Percentiles rank a stretch among this genome's conserved stretches.
Evolutionary conservation across 2,329 filamentous ascomycete genomes (phyloP).

Genomic region (Clarireedia sp.): DNA sequence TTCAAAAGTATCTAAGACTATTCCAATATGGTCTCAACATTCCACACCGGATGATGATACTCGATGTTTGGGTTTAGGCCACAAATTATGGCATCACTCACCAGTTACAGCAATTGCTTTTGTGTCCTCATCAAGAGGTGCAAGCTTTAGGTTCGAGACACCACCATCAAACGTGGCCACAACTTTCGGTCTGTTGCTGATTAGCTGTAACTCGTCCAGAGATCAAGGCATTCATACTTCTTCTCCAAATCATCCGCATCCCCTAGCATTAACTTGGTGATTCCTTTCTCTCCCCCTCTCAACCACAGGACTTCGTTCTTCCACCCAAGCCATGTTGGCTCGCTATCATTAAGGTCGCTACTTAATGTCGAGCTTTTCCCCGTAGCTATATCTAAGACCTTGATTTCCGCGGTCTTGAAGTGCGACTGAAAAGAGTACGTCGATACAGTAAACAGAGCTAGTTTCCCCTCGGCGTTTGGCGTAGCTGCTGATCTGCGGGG

Average conservation of each 20-base stretch:
- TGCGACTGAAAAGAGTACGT: slow-evolving; percentile 77
- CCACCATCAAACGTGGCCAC: slow-evolving; percentile 42
- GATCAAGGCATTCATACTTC: slow-evolving; percentile 16
- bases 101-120: slow-evolving; percentile 48
- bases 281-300: slow-evolving; percentile 47
- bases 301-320: slow-evolving; percentile 26
- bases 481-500: slow-evolving; percentile 62
- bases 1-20: background rate
- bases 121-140: slow-evolving; percentile 40
- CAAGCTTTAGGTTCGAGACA: slow-evolving; percentile 52
- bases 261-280: slow-evolving; percentile 24
- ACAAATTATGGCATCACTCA: background rate
- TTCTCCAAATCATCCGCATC: slow-evolving; percentile 22
- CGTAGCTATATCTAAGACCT: slow-evolving; percentile 60
- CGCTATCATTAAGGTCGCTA: slow-evolving; percentile 55
- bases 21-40: background rate
- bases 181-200: slow-evolving; percentile 33
- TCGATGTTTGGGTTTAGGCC: too few species aligned
- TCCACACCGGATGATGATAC: background rate
- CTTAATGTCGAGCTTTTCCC: slow-evolving; percentile 59
- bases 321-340: slow-evolving; percentile 62
- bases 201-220: slow-evolving; percentile 2
- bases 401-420: slow-evolving; percentile 58
- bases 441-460: slow-evolving; percentile 60
- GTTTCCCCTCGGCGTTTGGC: slow-evolving; percentile 60